Conservation (phyloP, 148 eudicot genomes). For the Rhododendron griersonianum region DNA sequence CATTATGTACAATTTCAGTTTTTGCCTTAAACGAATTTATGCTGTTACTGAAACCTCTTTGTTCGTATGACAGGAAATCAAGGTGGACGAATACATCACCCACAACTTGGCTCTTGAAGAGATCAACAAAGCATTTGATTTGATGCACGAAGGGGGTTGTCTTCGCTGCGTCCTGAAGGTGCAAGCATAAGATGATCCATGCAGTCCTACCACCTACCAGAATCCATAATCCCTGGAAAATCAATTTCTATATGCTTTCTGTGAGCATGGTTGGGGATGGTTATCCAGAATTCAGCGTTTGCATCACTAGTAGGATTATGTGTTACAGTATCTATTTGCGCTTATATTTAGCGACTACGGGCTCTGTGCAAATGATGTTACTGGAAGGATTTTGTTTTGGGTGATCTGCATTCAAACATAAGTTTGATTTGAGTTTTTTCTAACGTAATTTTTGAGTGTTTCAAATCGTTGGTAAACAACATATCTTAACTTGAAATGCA, state of each 20-base stretch:
- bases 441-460: too few relatives aligned
- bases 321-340: background rate
- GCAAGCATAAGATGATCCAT: background rate
- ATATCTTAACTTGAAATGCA: too few relatives aligned
- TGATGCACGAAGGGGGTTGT: slow-evolving; percentile 87
- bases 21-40: background rate
- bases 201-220: background rate
- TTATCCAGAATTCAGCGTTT: background rate
- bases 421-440: too few relatives aligned
- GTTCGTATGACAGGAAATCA: slow-evolving; percentile 65
- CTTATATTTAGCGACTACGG: background rate
- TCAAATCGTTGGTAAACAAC: too few relatives aligned
- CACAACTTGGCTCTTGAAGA: slow-evolving; percentile 67
- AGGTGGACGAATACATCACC: slow-evolving; percentile 96
- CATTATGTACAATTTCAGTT: background rate
- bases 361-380: background rate
- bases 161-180: slow-evolving; percentile 79
- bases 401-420: too few relatives aligned
- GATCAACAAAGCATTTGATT: slow-evolving; percentile 87
- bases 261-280: background rate
- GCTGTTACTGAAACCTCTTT: background rate
- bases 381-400: too few relatives aligned
- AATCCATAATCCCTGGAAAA: background rate
- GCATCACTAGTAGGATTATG: background rate
- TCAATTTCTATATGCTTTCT: background rate